A percentile compares a stretch with the other conserved stretches of the same genome.
phyloP scores from a whole-genome alignment of 768 basidiomycete genomes.

The Mycena indigotica region DNA sequence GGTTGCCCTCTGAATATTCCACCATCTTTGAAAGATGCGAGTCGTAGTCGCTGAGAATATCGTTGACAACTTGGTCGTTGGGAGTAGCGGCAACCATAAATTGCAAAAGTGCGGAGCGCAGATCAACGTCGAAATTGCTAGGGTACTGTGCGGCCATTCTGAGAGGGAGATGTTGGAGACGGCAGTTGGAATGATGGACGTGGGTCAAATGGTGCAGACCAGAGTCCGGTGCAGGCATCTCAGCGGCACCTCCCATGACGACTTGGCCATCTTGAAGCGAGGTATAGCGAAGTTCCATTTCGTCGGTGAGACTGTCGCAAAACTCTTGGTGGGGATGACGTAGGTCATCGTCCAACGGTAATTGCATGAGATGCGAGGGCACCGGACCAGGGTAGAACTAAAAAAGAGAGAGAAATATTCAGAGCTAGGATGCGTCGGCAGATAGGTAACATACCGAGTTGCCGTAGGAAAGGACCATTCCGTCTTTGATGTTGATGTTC shows the following conservation, averaged over 20 bases:
- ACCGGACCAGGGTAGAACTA: constrained; percentile 77
- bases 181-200: constrained; percentile 61
- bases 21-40: constrained; percentile 54
- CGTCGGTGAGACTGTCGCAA: constrained; percentile 47
- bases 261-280: constrained; percentile 39
- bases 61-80: constrained; percentile 43
- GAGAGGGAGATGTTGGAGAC: constrained; percentile 44
- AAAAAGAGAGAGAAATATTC: neutral
- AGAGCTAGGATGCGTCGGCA: neutral
- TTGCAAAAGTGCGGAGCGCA: constrained; percentile 63
- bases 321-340: constrained; percentile 56
- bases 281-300: constrained; percentile 35
- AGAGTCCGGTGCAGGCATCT: constrained; percentile 17
- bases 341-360: constrained; percentile 33
- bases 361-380: constrained; percentile 38
- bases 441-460: constrained; percentile 80
- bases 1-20: constrained; percentile 34
- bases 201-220: constrained; percentile 42
- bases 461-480: constrained; percentile 81
- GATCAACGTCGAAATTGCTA: constrained; percentile 39
- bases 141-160: constrained; percentile 31
- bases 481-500: constrained; percentile 90
- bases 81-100: constrained; percentile 82
- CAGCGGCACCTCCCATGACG: constrained; percentile 29
- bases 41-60: constrained; percentile 54